These are phyloP conservation scores for Zymoseptoria tritici DNA, from an alignment of 2,329 filamentous ascomycete species.

Conservation along the genomic window DNA sequence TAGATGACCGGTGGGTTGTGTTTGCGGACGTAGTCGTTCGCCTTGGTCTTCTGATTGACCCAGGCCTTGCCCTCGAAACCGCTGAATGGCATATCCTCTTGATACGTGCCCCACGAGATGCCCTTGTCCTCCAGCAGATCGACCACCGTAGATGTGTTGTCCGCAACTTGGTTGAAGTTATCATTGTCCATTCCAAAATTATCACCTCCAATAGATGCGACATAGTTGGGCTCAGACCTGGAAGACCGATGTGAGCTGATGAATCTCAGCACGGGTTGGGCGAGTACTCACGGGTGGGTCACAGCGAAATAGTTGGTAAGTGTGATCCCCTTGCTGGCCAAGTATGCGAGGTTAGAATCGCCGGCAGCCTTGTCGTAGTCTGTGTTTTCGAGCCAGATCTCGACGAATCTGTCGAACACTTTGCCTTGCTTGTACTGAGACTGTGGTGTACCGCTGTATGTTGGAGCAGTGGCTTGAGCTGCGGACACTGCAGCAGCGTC, in stretches of 20 bases:
- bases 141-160: conserved; percentile 35
- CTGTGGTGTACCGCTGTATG: conserved; percentile 44
- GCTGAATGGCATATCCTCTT: conserved; percentile 69
- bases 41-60: conserved; percentile 57
- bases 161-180: conserved; percentile 45
- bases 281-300: conserved; percentile 10
- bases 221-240: conserved; percentile 65
- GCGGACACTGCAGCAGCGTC: conserved; percentile 44
- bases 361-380: conserved; percentile 56
- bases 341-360: conserved; percentile 53
- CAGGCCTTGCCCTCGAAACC: conserved; percentile 61
- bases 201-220: conserved; percentile 60
- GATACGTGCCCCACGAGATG: conserved; percentile 53
- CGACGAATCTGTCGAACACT: conserved; percentile 63
- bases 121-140: conserved; percentile 38
- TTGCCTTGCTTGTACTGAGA: conserved; percentile 52
- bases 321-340: conserved; percentile 56
- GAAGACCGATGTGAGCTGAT: conserved; percentile 34
- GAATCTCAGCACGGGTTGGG: conserved; percentile 38
- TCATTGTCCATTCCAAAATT: conserved; percentile 68
- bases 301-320: conserved; percentile 50
- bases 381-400: conserved; percentile 71
- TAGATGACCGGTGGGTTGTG: conserved; percentile 56
- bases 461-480: conserved; percentile 54
- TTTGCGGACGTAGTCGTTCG: conserved; percentile 75